Conservation (phyloP, 768 basidiomycete species). For the Boletus subparvulus region DNA sequence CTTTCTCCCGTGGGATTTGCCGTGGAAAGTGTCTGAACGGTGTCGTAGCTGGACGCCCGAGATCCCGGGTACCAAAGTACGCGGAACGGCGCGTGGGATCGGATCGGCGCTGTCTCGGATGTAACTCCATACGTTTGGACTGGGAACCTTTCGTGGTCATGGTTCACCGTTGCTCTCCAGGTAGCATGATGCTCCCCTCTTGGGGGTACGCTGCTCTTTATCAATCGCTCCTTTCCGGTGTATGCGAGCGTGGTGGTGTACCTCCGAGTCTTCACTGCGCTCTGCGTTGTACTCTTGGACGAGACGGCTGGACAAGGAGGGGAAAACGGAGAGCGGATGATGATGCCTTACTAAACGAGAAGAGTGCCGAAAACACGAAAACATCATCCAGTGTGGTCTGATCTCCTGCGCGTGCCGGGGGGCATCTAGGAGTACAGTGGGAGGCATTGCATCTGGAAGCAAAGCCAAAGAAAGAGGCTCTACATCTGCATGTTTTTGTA, state of each 20-base stretch:
- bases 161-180: too few species aligned
- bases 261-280: too few species aligned
- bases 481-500: too few species aligned
- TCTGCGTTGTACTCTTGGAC: constrained; percentile 58
- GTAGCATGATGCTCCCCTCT: too few species aligned
- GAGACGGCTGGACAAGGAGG: constrained; percentile 46
- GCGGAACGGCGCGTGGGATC: constrained; percentile 86
- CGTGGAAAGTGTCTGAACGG: not conserved
- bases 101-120: constrained; percentile 85
- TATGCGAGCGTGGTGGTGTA: constrained; percentile 74
- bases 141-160: too few species aligned
- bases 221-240: constrained; percentile 71
- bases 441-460: too few species aligned
- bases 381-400: too few species aligned
- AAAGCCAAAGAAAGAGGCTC: too few species aligned
- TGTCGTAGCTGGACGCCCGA: constrained; percentile 73
- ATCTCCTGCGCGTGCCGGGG: too few species aligned
- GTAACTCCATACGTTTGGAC: constrained; percentile 38
- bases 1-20: not conserved
- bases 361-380: too few species aligned
- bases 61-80: constrained; percentile 82
- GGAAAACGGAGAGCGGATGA: constrained; percentile 10
- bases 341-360: constrained; percentile 21
- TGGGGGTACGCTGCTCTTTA: constrained; percentile 71
- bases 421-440: too few species aligned